Conservation (phyloP, 2,329 filamentous ascomycete species). For the Alternaria ventricosa region DNA sequence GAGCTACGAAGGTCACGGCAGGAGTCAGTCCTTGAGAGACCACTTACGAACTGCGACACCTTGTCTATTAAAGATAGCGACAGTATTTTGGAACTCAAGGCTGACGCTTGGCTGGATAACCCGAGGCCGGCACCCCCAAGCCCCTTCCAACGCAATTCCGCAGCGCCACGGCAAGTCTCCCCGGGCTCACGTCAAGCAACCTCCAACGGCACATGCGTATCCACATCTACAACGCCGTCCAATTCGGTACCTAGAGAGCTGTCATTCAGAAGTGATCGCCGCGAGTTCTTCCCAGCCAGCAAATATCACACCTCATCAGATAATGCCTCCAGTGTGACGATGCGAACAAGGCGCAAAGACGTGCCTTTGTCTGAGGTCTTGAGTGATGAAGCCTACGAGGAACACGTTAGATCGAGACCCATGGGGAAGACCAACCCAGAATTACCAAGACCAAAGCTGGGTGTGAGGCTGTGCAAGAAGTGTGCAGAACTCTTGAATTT, state of each 20-base stretch:
- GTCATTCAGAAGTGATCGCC: background rate
- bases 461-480: background rate
- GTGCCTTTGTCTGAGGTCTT: background rate
- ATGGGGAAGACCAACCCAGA: background rate
- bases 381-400: background rate
- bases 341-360: background rate
- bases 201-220: background rate
- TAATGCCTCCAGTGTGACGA: background rate
- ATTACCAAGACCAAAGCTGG: background rate
- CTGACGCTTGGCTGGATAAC: background rate
- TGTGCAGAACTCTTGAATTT: background rate
- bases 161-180: background rate
- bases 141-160: background rate
- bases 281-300: background rate
- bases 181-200: background rate
- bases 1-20: background rate
- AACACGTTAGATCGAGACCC: background rate
- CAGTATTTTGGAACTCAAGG: background rate
- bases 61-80: background rate
- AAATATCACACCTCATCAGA: background rate
- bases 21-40: background rate
- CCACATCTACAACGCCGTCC: background rate
- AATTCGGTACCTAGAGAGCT: background rate
- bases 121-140: background rate
- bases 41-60: background rate